A percentile compares a stretch with the other conserved stretches of the same genome.
phyloP scores from a whole-genome alignment of 2,329 filamentous ascomycete species.

The Macroventuria anomochaeta region DNA sequence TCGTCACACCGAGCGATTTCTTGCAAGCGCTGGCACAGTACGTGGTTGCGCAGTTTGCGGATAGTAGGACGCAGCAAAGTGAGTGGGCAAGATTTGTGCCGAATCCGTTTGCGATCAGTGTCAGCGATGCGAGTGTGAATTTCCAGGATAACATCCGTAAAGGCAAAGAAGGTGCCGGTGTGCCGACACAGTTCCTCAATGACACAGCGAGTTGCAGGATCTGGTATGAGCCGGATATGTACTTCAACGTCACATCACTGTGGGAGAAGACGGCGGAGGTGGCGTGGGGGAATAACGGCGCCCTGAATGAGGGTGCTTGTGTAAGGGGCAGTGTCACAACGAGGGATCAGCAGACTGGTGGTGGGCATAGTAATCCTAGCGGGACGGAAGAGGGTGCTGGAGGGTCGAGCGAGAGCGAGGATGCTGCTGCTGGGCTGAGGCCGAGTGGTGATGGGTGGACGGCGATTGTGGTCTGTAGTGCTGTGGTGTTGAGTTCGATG shows the following conservation, averaged over 20 bases:
- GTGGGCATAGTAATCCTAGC: constrained; percentile 32
- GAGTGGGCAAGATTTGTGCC: constrained; percentile 37
- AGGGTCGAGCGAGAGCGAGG: constrained; percentile 17
- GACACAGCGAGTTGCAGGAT: constrained; percentile 67
- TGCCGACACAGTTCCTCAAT: constrained; percentile 66
- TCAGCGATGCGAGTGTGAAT: constrained; percentile 44
- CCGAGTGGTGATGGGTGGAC: constrained; percentile 15
- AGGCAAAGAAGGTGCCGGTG: constrained; percentile 40
- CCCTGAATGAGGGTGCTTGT: constrained; percentile 37
- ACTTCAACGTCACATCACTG: constrained; percentile 58
- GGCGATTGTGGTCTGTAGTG: constrained; percentile 18
- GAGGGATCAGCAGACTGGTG: constrained; percentile 35
- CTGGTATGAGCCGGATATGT: constrained; percentile 63
- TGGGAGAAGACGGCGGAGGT: constrained; percentile 55
- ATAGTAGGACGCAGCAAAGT: constrained; percentile 8
- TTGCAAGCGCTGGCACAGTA: constrained; percentile 28
- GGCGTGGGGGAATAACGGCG: constrained; percentile 39
- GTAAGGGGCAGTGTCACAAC: constrained; percentile 38
- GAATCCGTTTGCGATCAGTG: constrained; percentile 30
- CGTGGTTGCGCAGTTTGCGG: constrained; percentile 30
- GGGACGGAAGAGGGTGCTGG: constrained; percentile 11
- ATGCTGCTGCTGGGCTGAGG: constrained; percentile 24
- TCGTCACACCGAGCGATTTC: constrained; percentile 39
- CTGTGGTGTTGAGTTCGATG: constrained; percentile 17
- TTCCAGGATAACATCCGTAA: constrained; percentile 49